Evolutionary conservation across 345 rosid genomes (phyloP), one percentile per base, ranked within the genome.

Genomic region (Salix viminalis): DNA sequence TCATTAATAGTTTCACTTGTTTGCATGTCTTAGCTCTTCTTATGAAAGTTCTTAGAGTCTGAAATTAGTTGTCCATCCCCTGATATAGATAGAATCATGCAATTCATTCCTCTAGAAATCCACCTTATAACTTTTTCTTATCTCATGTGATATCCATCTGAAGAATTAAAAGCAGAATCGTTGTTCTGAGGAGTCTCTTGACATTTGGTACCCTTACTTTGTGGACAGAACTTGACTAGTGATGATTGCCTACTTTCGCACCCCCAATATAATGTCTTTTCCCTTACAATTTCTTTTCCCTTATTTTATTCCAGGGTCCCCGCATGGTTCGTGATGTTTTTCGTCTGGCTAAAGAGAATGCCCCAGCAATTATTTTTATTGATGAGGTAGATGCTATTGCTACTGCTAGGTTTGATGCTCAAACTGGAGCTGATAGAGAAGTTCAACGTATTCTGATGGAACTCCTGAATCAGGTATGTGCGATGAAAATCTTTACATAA

Each of bases 311-410:
- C 73, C 77, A 94, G 99, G 99, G 99, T 13, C 99, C 99, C n/a
- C 86, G 99, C 26, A 95, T 95, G 99, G 99, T 95, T 67, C 97
- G 99, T 75, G 99, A 93, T 89, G 99, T 95, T 75, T 95, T 95
- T 75, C 96, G 99, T 71, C 97, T 95, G 68, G 99, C 99, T 1
- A 95, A 95, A 80, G 99, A 95, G 84, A 95, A 95, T 80, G 99
- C 99, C 77, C 99, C 99, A 34, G 99, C 99, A 65, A 95, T 95
- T 72, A 95, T 95, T 79, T 95, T 95, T 70, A 95, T 93, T 69
- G 99, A 95, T 82, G 99, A 95, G 81, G 99, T 95, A 6, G 99
- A 95, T 86, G 97, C 99, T 65, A 95, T 95, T 39, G 99, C 99
- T 28, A 95, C 99, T 46, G 99, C 99, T 71, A 89, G 99, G 89